Evolutionary conservation across 345 rosid genomes (phyloP).

Genomic region (Lumnitzera littorea): DNA sequence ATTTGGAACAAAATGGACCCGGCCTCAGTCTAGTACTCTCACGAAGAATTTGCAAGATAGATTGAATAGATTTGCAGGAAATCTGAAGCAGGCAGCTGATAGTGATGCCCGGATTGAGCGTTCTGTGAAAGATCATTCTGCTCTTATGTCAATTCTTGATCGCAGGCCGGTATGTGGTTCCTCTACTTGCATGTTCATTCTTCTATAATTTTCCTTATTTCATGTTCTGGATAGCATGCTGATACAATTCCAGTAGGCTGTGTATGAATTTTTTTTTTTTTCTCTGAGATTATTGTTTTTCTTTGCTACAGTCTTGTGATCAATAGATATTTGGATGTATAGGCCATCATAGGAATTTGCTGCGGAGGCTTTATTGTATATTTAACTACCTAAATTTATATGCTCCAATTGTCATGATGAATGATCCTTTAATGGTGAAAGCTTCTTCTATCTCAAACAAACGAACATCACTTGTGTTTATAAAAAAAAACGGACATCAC

Average conservation of each 20-base stretch:
- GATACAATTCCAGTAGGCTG: too few relatives aligned
- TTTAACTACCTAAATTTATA: too few relatives aligned
- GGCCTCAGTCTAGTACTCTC: slow-evolving; percentile 95
- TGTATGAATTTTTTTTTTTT: too few relatives aligned
- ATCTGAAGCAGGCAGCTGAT: slow-evolving; percentile 95
- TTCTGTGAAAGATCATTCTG: slow-evolving; percentile 74
- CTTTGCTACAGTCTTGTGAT: not conserved
- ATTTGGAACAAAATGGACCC: slow-evolving; percentile 98
- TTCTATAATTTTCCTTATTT: not conserved
- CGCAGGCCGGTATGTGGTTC: slow-evolving; percentile 55
- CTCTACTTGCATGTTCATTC: not conserved
- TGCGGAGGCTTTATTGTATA: too few relatives aligned
- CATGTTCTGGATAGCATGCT: not conserved
- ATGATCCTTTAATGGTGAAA: too few relatives aligned
- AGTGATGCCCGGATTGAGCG: slow-evolving; percentile 93
- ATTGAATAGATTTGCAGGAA: slow-evolving; percentile 83
- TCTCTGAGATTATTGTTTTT: not conserved
- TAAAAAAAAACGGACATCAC: too few relatives aligned
- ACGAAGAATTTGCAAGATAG: slow-evolving; percentile 96
- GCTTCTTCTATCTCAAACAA: too few relatives aligned
- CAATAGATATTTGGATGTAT: not conserved
- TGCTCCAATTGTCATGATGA: too few relatives aligned
- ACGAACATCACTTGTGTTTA: too few relatives aligned
- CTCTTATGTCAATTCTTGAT: slow-evolving; percentile 90
- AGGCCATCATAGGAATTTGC: too few relatives aligned